Evolutionary conservation across 768 basidiomycete genomes (phyloP).

Genomic region (Calvatia gigantea): DNA sequence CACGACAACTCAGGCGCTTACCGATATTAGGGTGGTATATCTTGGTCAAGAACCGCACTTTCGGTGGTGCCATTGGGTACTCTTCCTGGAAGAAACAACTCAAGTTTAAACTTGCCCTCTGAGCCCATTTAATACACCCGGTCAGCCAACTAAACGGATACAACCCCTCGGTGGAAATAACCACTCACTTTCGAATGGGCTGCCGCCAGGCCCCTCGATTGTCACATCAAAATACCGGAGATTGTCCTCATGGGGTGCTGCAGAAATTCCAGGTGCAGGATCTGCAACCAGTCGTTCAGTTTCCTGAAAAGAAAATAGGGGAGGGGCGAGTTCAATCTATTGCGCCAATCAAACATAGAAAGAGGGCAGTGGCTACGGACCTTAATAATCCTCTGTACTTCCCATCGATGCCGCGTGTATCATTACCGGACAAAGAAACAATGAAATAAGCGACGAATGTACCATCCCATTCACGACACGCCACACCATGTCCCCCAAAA

Average conservation of each 20-base stretch:
- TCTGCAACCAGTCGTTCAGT: conserved; percentile 95
- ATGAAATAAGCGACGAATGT: background rate
- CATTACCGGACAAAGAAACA: background rate
- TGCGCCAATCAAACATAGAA: background rate
- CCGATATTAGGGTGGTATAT: conserved; percentile 99
- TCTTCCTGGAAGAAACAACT: conserved; percentile 98
- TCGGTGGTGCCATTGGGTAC: conserved; percentile 99
- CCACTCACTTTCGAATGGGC: conserved; percentile 83
- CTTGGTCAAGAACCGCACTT: conserved; percentile 96
- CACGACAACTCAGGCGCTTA: conserved; percentile 42
- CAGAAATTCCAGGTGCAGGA: conserved; percentile 97
- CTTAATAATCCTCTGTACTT: conserved; percentile 39
- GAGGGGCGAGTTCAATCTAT: too few species aligned
- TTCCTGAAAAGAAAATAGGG: conserved; percentile 66
- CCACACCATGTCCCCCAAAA: background rate
- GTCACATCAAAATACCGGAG: conserved; percentile 98
- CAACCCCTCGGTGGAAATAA: background rate
- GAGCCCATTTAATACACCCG: conserved; percentile 7
- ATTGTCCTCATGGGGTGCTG: conserved; percentile 94
- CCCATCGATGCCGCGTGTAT: background rate
- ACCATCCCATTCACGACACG: background rate
- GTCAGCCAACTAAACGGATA: background rate
- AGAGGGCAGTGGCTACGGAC: conserved; percentile 22
- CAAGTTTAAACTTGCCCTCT: conserved; percentile 95
- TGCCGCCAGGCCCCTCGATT: conserved; percentile 91